Conservation (phyloP, 1,139 yeast species). For the Debaryomycetaceae sp. region DNA sequence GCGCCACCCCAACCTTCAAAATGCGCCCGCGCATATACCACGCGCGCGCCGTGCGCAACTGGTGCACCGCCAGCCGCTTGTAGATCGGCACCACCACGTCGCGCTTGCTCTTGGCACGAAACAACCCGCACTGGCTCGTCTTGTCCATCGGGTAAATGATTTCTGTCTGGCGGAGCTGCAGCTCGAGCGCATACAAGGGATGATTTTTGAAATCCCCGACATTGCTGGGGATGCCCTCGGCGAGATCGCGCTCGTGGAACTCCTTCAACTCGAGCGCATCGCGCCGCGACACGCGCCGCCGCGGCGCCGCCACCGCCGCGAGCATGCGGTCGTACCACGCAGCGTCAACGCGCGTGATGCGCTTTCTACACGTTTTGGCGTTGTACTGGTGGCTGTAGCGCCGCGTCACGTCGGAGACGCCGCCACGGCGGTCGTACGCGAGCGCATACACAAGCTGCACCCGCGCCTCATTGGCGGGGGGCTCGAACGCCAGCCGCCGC, state of each 20-base stretch:
- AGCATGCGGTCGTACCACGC: slow-evolving; percentile 59
- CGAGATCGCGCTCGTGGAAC: slow-evolving; percentile 58
- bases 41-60: slow-evolving; percentile 67
- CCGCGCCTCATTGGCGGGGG: slow-evolving; percentile 56
- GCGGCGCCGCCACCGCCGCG: slow-evolving; percentile 22
- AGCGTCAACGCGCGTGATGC: slow-evolving; percentile 57
- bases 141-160: slow-evolving; percentile 64
- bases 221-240: slow-evolving; percentile 86
- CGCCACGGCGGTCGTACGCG: slow-evolving; percentile 65
- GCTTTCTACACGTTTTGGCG: slow-evolving; percentile 68
- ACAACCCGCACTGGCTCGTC: slow-evolving; percentile 58
- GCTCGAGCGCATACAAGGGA: slow-evolving; percentile 80
- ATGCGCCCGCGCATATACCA: slow-evolving; percentile 86
- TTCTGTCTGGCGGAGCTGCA: slow-evolving; percentile 69
- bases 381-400: slow-evolving; percentile 70
- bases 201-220: slow-evolving; percentile 81
- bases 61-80: slow-evolving; percentile 59
- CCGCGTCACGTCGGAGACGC: slow-evolving; percentile 78
- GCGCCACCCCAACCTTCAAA: slow-evolving; percentile 64
- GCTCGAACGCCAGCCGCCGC: slow-evolving; percentile 65
- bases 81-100: slow-evolving; percentile 52
- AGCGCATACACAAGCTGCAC: slow-evolving; percentile 71
- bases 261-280: slow-evolving; percentile 73
- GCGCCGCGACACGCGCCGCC: slow-evolving; percentile 29
- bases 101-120: slow-evolving; percentile 33